Percentiles rank a stretch among this genome's conserved stretches.
Evolutionary conservation across 1,284 basidiomycete genomes (phyloP).

Genomic region (Xerocomus minutiporus): DNA sequence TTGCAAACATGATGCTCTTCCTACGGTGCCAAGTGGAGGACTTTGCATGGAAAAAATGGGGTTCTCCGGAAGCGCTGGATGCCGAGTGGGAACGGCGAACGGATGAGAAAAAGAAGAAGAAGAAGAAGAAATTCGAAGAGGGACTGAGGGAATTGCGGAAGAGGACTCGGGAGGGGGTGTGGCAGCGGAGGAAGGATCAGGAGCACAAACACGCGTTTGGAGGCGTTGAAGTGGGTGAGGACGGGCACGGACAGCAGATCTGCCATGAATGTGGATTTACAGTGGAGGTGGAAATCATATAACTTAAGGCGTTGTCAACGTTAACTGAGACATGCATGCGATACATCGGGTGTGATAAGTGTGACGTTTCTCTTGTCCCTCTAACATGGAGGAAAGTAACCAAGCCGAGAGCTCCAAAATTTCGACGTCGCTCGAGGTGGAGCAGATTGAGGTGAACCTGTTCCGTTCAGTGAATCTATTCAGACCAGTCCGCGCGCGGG

Average conservation of each 20-base stretch:
- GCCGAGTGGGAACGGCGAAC: slow-evolving; percentile 80
- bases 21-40: slow-evolving; percentile 91
- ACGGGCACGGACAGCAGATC: slow-evolving; percentile 62
- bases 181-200: slow-evolving; percentile 81
- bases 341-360: background rate
- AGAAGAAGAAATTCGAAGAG: slow-evolving; percentile 91
- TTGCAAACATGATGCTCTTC: slow-evolving; percentile 99
- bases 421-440: slow-evolving; percentile 70
- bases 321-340: background rate
- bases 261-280: slow-evolving; percentile 87
- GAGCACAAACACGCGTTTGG: slow-evolving; percentile 85
- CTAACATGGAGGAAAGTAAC: slow-evolving; percentile 34
- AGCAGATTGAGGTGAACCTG: slow-evolving; percentile 71
- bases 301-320: slow-evolving; percentile 12
- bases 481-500: slow-evolving; percentile 61
- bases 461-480: slow-evolving; percentile 74
- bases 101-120: slow-evolving; percentile 84
- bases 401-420: slow-evolving; percentile 58
- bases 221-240: slow-evolving; percentile 46
- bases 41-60: slow-evolving; percentile 98
- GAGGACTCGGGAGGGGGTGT: slow-evolving; percentile 84
- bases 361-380: background rate
- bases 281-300: slow-evolving; percentile 81
- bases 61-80: slow-evolving; percentile 87
- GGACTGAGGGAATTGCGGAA: slow-evolving; percentile 77